Base-by-base conservation (phyloP, 441 rosid species). In the Gossypium davidsonii region DNA sequence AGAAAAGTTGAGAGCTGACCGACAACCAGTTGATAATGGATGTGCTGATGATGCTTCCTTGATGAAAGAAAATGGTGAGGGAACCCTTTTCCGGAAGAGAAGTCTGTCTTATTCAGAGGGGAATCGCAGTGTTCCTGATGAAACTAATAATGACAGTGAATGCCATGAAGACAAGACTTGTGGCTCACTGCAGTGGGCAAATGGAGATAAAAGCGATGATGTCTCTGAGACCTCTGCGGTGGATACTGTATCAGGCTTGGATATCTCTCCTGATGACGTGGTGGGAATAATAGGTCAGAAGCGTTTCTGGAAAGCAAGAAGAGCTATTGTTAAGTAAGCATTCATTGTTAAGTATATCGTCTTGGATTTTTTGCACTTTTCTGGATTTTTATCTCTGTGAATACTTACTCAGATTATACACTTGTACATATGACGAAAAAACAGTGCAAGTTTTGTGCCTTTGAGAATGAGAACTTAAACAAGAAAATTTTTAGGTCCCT, bases 231-330 rank as follows among this genome's bases (percentile, higher is more conserved):
- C 82, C 60, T 89, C 94, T 4, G 81, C 88, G 81, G 79, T 88
- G 72, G 95, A 90, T 83, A 86, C 90, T 37, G 31, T 82, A 48
- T 82, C 89, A 21, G 84, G 81, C 61, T 6, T 78, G 60, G 89
- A 87, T 75, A 69, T 90, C 31, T 83, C 93, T 71, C 96, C 97
- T 12, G 97, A 91, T 76, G 94, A 91, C 26, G 87, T 93, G 39
- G 96, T 90, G 52, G 97, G 85, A 76, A 68, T 83, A 71, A 83
- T 93, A 77, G 98, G 98, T 80, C 97, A 87, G 74, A 90, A 87
- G 78, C 91, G 77, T 82, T 93, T 93, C 77, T 93, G 92, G 97
- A 93, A 89, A 81, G 98, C 98, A 20, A 87, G 98, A 80, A 88
- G 80, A 81, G 86, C 85, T 4, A 90, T 93, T 83, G 85, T 75